Evolutionary conservation across 306 rosid genomes (phyloP), one percentile per base, ranked within the genome.

Genomic region (Biancaea sappan): DNA sequence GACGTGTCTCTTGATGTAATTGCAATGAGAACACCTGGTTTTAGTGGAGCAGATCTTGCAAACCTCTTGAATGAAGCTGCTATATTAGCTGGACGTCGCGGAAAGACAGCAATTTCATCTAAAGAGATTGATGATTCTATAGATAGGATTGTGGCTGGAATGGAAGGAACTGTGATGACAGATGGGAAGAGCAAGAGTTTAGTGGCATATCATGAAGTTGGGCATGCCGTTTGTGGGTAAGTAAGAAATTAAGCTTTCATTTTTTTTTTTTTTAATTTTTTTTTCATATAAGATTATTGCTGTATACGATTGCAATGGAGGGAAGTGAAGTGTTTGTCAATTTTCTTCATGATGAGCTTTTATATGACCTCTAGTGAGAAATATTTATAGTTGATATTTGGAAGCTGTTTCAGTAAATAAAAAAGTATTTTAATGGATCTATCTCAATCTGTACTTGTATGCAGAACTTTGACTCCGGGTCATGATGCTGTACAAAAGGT

Each of bases 141-240:
- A 61, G 99, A 94, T 84, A 89, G 99, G 81, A 91, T 94, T 73
- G 99, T 94, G 13, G 99, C 99, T 69, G 99, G 99, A 87, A 94
- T 94, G 98, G 98, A 94, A 90, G 98, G 98, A 67, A 94, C 96
- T 29, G 96, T 92, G 82, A 94, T 94, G 99, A 90, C 96, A 38
- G 96, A 94, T 31, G 99, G 99, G 81, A 94, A 94, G 88, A 94
- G 99, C 85, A 94, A 94, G 81, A 92, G 92, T 83, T 83, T 94
- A 77, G 97, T 90, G 74, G 96, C 97, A 44, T 94, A 94, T 84
- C 99, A 94, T 63, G 99, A 94, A 90, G 97, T 91, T 61, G 99
- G 99, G 61, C 99, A 94, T 29, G 99, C 97, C 78, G 82, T 94
- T 76, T 94, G 99, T 69, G 99, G 99, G 99, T 92, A 77, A 70